These are phyloP conservation scores for Jamesozyma jinghongensis DNA, from an alignment of 805 yeast genomes.

Conservation along the genomic window DNA sequence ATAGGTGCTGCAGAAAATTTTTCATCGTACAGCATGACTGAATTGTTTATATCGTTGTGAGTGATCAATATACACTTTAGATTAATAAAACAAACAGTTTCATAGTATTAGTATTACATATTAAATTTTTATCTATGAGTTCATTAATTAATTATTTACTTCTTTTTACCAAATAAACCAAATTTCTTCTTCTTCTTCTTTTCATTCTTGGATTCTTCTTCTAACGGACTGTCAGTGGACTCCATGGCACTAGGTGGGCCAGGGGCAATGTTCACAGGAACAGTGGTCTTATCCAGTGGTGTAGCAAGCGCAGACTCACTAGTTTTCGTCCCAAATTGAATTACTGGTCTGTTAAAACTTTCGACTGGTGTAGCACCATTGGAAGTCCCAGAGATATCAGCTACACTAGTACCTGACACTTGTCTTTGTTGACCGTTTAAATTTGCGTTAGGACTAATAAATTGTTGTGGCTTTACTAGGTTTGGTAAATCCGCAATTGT, in stretches of 20 bases:
- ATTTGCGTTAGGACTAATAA: neutral
- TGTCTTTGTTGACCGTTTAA: conserved; percentile 11
- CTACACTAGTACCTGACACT: conserved; percentile 14
- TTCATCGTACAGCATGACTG: neutral
- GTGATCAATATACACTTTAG: too few relatives aligned
- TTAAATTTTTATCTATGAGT: neutral
- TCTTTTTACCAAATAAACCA: conserved; percentile 21
- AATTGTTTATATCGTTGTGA: too few relatives aligned
- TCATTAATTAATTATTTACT: conserved; percentile 7
- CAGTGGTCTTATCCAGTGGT: conserved; percentile 4
- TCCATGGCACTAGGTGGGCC: neutral
- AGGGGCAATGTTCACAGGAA: conserved; percentile 4
- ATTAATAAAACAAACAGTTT: too few relatives aligned
- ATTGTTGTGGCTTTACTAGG: conserved; percentile 5
- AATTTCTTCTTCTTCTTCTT: conserved; percentile 24
- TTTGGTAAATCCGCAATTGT: conserved; percentile 8
- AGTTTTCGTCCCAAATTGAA: conserved; percentile 2
- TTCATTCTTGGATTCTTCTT: conserved; percentile 10
- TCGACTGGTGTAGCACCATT: neutral
- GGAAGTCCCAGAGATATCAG: neutral
- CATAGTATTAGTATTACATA: too few relatives aligned
- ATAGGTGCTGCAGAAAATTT: neutral
- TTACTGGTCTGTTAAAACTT: neutral
- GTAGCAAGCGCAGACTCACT: conserved; percentile 1
- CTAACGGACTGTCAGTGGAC: neutral